These are phyloP conservation scores for Solanum sparsipilum DNA, from an alignment of 257 asterid genomes.

Conservation along the genomic window DNA sequence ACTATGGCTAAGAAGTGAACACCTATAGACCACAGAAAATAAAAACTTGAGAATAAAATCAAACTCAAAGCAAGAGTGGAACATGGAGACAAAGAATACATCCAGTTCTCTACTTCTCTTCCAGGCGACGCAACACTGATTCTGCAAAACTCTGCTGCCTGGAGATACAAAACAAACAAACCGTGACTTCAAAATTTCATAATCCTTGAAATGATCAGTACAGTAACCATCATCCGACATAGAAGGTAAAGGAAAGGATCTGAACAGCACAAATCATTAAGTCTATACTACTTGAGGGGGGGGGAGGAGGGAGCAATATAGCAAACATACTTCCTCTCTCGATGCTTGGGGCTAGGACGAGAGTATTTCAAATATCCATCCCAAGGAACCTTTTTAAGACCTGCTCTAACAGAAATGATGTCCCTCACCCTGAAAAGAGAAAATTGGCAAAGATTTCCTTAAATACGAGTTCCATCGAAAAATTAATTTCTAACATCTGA, in stretches of 20 bases:
- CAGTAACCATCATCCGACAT: neutral
- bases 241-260: neutral
- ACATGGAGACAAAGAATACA: neutral
- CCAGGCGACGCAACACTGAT: conserved; percentile 56
- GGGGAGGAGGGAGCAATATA: neutral
- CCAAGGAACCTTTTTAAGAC: conserved; percentile 64
- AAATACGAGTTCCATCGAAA: neutral
- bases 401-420: conserved; percentile 85
- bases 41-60: neutral
- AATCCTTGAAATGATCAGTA: neutral
- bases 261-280: neutral
- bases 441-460: neutral
- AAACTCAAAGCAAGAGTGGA: neutral
- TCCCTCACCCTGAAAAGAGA: conserved; percentile 69
- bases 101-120: conserved; percentile 39
- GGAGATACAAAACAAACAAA: conserved; percentile 12
- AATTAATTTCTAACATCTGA: neutral
- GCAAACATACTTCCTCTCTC: conserved; percentile 75
- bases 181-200: neutral
- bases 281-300: neutral
- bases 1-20: neutral
- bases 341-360: conserved; percentile 91
- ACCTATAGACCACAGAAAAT: neutral
- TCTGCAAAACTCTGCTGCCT: conserved; percentile 90
- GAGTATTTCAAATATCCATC: conserved; percentile 86